Conservation (phyloP, 495 filamentous ascomycete species). For the Pyrenula aspistea region DNA sequence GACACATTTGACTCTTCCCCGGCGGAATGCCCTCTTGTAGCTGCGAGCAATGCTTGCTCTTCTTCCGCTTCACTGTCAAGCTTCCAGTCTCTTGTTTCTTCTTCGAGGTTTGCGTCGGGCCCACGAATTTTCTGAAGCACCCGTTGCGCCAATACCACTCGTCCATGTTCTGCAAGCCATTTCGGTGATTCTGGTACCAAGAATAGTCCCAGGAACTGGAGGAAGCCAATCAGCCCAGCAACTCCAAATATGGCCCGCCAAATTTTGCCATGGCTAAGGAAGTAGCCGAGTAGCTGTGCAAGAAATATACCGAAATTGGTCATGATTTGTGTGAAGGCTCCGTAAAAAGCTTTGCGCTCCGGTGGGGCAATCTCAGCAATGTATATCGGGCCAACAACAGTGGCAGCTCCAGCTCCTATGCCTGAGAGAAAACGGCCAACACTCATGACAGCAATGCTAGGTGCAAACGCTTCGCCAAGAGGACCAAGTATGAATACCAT, state of each 20-base stretch:
- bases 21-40: conserved; percentile 16
- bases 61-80: conserved; percentile 30
- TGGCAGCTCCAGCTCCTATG: conserved; percentile 70
- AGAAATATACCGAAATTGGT: conserved; percentile 87
- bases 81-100: conserved; percentile 59
- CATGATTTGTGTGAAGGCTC: conserved; percentile 83
- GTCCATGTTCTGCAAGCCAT: conserved; percentile 64
- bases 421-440: conserved; percentile 72
- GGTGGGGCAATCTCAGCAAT: conserved; percentile 84
- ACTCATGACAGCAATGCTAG: conserved; percentile 52
- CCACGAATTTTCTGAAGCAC: conserved; percentile 67
- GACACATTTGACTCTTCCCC: conserved; percentile 38
- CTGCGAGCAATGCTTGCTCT: conserved; percentile 33
- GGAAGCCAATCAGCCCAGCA: conserved; percentile 53
- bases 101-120: conserved; percentile 50
- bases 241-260: conserved; percentile 77
- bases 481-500: conserved; percentile 69
- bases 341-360: conserved; percentile 68
- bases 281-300: conserved; percentile 75
- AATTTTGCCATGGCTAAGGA: conserved; percentile 59
- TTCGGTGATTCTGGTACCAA: conserved; percentile 74
- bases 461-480: conserved; percentile 55
- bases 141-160: conserved; percentile 45
- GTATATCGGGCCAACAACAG: conserved; percentile 93
- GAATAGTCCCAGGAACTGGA: conserved; percentile 54